Percentiles rank a stretch among this genome's conserved stretches.
Conservation (phyloP, 306 rosid genomes). For the Trifolium dubium region DNA sequence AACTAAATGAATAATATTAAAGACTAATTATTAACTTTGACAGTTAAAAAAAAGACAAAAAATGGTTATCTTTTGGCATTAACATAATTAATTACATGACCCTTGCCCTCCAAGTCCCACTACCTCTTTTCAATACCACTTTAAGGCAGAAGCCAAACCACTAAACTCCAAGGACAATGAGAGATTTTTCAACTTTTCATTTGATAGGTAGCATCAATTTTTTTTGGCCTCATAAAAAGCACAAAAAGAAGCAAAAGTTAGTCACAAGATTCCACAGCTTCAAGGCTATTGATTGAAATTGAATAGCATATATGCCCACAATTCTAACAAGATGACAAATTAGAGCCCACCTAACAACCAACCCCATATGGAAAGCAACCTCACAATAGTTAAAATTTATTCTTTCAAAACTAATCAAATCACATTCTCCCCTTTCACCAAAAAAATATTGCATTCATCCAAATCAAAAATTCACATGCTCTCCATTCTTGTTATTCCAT, state of each 20-base stretch:
- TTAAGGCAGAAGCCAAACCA: constrained; percentile 47
- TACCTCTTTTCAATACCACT: constrained; percentile 29
- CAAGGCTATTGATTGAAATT: constrained; percentile 41
- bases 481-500: neutral
- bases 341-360: constrained; percentile 66
- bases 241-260: constrained; percentile 59
- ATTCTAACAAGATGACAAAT: constrained; percentile 69
- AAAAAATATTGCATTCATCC: neutral
- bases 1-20: no score
- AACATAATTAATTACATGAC: neutral
- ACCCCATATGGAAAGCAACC: constrained; percentile 41
- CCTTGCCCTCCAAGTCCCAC: neutral
- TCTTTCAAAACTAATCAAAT: constrained; percentile 29
- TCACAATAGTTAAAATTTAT: neutral
- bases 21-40: no score
- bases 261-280: constrained; percentile 62
- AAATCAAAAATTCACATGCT: neutral
- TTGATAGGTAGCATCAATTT: constrained; percentile 37
- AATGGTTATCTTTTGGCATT: no score
- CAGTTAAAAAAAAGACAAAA: no score
- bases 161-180: constrained; percentile 35
- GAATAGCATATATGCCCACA: constrained; percentile 59
- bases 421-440: no score
- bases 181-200: constrained; percentile 35
- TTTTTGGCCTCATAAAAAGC: constrained; percentile 46